Conservation (phyloP, 345 rosid genomes). For the Boechera stricta region DNA sequence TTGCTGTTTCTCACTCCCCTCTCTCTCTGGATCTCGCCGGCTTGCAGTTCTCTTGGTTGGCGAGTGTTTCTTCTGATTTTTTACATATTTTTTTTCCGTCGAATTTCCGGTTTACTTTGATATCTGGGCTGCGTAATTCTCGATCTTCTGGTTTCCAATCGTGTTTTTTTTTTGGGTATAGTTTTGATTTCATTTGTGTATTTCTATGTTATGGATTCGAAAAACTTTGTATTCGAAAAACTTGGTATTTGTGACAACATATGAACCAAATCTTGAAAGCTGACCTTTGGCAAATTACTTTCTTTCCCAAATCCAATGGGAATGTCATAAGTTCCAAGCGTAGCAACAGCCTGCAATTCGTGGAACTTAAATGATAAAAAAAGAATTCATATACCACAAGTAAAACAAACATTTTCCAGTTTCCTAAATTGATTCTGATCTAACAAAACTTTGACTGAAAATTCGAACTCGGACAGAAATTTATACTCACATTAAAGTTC, state of each 20-base stretch:
- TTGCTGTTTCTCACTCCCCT: too few relatives aligned
- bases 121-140: too few relatives aligned
- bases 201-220: too few relatives aligned
- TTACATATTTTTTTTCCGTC: too few relatives aligned
- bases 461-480: not conserved
- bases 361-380: not conserved
- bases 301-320: slow-evolving; percentile 87
- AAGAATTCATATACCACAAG: not conserved
- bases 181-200: too few relatives aligned
- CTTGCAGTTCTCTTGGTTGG: too few relatives aligned
- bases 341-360: slow-evolving; percentile 68
- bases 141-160: too few relatives aligned
- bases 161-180: too few relatives aligned
- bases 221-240: too few relatives aligned
- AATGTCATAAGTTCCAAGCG: slow-evolving; percentile 89
- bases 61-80: too few relatives aligned
- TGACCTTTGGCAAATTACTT: slow-evolving; percentile 90
- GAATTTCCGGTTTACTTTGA: too few relatives aligned
- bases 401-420: not conserved
- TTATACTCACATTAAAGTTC: slow-evolving; percentile 1
- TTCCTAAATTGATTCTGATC: slow-evolving; percentile 1
- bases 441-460: not conserved
- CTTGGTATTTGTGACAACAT: not conserved
- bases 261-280: slow-evolving; percentile 16
- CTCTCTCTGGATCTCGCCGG: too few relatives aligned